These are phyloP conservation scores for Acephala macrosclerotiorum DNA, from an alignment of 2,329 filamentous ascomycete genomes.

Conservation along the genomic window DNA sequence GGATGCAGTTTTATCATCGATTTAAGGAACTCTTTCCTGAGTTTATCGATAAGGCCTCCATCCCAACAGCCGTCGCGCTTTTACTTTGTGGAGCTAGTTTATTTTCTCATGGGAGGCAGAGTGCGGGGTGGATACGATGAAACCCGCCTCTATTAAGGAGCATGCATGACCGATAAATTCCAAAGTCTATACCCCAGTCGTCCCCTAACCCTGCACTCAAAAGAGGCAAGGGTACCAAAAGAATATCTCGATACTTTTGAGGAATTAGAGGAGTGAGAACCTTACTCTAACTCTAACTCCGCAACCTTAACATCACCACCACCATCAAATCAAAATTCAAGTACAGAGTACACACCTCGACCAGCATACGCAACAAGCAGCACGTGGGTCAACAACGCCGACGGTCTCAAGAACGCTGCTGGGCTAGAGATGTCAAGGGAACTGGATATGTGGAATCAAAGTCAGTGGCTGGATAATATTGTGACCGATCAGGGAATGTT, in stretches of 20 bases:
- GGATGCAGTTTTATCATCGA: conserved; percentile 48
- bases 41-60: conserved; percentile 38
- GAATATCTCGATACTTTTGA: conserved; percentile 40
- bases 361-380: conserved; percentile 3
- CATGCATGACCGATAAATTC: conserved; percentile 43
- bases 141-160: conserved; percentile 44
- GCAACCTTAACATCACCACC: not conserved
- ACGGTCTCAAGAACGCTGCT: not conserved
- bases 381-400: not conserved
- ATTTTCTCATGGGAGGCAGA: conserved; percentile 37
- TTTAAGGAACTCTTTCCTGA: conserved; percentile 48
- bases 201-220: conserved; percentile 36
- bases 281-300: not conserved
- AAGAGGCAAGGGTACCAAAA: conserved; percentile 36
- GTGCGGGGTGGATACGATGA: conserved; percentile 46
- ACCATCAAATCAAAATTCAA: not conserved
- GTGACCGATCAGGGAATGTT: not conserved
- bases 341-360: not conserved
- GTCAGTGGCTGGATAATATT: not conserved
- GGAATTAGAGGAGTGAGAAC: conserved; percentile 29
- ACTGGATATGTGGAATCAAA: not conserved
- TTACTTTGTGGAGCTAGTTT: conserved; percentile 40
- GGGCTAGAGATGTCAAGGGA: not conserved
- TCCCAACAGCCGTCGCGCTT: conserved; percentile 41
- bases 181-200: conserved; percentile 44